Percentiles rank a stretch among this genome's conserved stretches.
These are phyloP conservation scores for Fraxinus greggii DNA, from an alignment of 305 asterid species.

Conservation along the genomic window DNA sequence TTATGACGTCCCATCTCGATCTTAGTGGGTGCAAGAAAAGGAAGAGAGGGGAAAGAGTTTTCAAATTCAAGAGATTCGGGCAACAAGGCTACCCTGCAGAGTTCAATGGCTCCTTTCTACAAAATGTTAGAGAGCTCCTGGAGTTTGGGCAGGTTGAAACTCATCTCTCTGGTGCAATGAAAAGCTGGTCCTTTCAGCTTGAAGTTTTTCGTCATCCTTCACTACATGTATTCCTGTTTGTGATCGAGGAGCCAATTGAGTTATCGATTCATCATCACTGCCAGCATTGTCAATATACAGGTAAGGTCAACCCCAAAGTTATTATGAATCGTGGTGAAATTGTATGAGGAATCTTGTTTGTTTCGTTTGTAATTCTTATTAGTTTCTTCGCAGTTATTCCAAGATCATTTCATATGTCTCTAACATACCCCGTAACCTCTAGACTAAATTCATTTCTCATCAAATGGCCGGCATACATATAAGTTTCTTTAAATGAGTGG, in stretches of 20 bases:
- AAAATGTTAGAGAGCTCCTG: slow-evolving; percentile 64
- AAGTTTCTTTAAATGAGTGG: not conserved
- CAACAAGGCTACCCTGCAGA: slow-evolving; percentile 70
- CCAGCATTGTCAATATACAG: slow-evolving; percentile 83
- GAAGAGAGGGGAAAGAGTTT: slow-evolving; percentile 76
- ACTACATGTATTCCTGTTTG: slow-evolving; percentile 53
- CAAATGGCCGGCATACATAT: not conserved
- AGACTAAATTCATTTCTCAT: not conserved
- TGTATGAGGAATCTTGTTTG: not conserved
- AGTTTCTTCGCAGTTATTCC: not conserved
- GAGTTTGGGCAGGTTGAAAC: slow-evolving; percentile 63
- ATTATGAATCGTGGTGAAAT: not conserved
- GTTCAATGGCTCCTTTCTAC: slow-evolving; percentile 60
- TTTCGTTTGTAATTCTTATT: not conserved
- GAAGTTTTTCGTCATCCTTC: slow-evolving; percentile 76
- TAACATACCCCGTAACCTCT: not conserved
- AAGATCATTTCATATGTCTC: not conserved
- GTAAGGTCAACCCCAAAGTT: slow-evolving; percentile 28
- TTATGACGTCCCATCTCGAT: slow-evolving; percentile 56
- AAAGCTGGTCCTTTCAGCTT: slow-evolving; percentile 84
- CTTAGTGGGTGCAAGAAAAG: slow-evolving; percentile 62
- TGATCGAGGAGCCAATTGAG: slow-evolving; percentile 78
- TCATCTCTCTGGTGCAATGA: slow-evolving; percentile 44
- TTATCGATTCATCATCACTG: slow-evolving; percentile 59
- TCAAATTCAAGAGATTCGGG: slow-evolving; percentile 75